Evolutionary conservation across 495 filamentous ascomycete genomes (phyloP).

Genomic region (Articulospora tetracladia): DNA sequence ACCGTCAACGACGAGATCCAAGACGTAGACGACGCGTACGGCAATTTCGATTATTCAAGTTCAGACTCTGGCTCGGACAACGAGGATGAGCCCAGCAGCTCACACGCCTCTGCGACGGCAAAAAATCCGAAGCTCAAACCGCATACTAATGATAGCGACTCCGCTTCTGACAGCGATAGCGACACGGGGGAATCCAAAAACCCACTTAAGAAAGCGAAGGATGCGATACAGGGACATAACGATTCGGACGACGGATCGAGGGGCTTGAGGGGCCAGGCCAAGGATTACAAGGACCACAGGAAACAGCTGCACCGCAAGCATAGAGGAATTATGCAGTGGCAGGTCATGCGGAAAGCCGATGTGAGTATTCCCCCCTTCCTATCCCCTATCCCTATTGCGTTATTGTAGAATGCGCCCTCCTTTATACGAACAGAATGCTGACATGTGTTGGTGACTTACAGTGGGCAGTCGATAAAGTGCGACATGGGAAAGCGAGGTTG

Average conservation of each 20-base stretch:
- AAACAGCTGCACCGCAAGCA: slow-evolving; percentile 59
- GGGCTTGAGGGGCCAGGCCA: slow-evolving; percentile 37
- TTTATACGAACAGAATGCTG: background rate
- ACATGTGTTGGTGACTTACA: background rate
- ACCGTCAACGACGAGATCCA: slow-evolving; percentile 52
- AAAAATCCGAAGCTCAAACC: slow-evolving; percentile 28
- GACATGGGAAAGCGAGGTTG: slow-evolving; percentile 49
- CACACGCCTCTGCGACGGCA: background rate
- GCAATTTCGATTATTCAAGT: slow-evolving; percentile 11
- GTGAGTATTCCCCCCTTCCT: background rate
- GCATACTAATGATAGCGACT: slow-evolving; percentile 30
- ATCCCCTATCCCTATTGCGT: no score
- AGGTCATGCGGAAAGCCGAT: slow-evolving; percentile 53
- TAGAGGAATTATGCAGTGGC: slow-evolving; percentile 67
- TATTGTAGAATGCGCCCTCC: no score
- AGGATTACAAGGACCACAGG: slow-evolving; percentile 53
- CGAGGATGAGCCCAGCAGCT: slow-evolving; percentile 22
- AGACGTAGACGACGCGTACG: slow-evolving; percentile 29
- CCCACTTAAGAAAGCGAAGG: slow-evolving; percentile 18
- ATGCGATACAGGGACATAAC: slow-evolving; percentile 22
- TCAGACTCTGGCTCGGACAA: slow-evolving; percentile 21
- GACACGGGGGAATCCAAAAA: slow-evolving; percentile 9
- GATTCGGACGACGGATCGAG: slow-evolving; percentile 35
- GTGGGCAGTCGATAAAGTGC: slow-evolving; percentile 55
- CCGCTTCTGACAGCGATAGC: slow-evolving; percentile 22